Percentiles rank a stretch among this genome's conserved stretches.
phyloP scores from a whole-genome alignment of 139 green algal genomes.

The Chlorella sp. region DNA sequence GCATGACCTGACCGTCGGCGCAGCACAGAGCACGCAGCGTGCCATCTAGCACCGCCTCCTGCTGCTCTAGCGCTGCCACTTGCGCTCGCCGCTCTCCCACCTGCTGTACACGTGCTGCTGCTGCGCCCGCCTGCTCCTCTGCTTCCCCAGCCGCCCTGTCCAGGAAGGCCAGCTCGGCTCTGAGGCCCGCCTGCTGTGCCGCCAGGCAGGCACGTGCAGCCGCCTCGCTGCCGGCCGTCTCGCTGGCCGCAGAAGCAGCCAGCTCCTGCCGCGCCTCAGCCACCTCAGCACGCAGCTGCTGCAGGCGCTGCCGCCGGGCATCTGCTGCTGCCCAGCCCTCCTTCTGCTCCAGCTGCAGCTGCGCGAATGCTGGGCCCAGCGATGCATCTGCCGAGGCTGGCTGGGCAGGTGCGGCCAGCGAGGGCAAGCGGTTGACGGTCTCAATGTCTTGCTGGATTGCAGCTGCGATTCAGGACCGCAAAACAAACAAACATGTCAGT shows the following conservation, averaged over 20 bases:
- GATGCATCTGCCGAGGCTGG: too few relatives aligned
- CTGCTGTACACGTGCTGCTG: background rate
- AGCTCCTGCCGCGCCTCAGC: background rate
- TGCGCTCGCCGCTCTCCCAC: background rate
- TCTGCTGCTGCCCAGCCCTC: background rate
- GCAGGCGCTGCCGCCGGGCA: background rate
- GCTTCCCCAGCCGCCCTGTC: background rate
- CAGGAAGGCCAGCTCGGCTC: background rate
- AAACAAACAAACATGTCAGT: too few relatives aligned
- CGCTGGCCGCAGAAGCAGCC: background rate
- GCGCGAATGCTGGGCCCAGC: background rate
- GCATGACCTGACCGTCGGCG: background rate
- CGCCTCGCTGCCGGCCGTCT: background rate
- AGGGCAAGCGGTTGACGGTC: background rate
- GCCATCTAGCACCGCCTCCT: background rate
- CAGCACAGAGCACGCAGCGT: conserved; percentile 4
- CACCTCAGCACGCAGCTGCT: conserved; percentile 11
- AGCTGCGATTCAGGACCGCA: too few relatives aligned
- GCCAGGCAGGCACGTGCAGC: background rate
- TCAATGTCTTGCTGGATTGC: too few relatives aligned
- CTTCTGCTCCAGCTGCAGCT: conserved; percentile 23
- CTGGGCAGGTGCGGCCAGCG: too few relatives aligned
- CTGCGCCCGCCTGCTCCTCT: background rate
- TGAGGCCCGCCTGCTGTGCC: conserved; percentile 5
- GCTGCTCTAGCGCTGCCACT: background rate